Evolutionary conservation across 176 grass and related monocot species (phyloP).

Genomic region (Aegilops speltoides): DNA sequence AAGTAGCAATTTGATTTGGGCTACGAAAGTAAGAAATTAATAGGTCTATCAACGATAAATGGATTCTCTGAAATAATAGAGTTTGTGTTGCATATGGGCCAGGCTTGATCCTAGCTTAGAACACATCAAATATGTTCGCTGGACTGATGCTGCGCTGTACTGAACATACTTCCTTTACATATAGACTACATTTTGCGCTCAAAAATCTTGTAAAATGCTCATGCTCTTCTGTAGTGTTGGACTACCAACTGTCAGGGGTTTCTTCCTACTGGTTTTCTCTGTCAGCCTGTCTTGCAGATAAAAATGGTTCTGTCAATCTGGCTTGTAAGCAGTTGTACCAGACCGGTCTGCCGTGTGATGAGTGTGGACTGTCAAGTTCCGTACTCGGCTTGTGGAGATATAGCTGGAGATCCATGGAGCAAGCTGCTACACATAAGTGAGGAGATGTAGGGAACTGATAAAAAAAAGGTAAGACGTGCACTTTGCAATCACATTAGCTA

Average conservation of each 20-base stretch:
- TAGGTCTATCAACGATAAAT: neutral
- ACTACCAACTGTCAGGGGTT: neutral
- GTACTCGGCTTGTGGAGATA: neutral
- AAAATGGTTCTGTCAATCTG: neutral
- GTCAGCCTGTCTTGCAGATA: neutral
- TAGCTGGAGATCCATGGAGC: neutral
- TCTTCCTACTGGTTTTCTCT: neutral
- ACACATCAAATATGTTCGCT: neutral
- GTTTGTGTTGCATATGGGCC: neutral
- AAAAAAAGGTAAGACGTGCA: neutral
- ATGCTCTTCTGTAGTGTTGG: neutral
- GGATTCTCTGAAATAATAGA: neutral
- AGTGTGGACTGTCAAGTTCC: neutral
- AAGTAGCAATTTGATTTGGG: neutral
- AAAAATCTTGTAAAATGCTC: neutral
- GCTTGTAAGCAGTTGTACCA: neutral
- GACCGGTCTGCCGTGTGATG: neutral
- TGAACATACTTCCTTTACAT: neutral
- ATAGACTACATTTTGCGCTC: neutral
- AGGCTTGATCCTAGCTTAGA: neutral
- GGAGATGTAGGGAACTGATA: neutral
- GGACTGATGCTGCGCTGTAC: neutral
- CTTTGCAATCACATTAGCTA: neutral
- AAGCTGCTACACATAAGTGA: neutral
- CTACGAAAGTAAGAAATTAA: neutral